These are phyloP conservation scores for Allodekkera sacchari DNA, from an alignment of 805 yeast species.

Conservation along the genomic window DNA sequence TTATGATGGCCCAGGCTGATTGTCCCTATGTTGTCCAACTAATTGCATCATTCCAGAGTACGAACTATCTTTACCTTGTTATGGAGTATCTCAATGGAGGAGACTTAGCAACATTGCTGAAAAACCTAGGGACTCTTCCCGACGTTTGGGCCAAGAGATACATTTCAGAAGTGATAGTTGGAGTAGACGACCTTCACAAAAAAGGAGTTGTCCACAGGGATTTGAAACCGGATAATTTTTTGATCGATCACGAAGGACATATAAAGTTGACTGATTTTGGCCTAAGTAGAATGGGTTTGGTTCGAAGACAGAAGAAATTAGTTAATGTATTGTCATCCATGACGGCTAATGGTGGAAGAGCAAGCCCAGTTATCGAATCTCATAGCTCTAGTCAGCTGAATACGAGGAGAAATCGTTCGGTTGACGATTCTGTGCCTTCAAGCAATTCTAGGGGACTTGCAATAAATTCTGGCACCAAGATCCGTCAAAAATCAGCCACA, in stretches of 20 bases:
- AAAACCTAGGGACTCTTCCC: constrained; percentile 74
- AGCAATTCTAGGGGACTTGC: no score
- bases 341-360: no score
- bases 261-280: constrained; percentile 94
- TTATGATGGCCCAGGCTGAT: constrained; percentile 95
- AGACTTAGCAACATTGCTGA: constrained; percentile 81
- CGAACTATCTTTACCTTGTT: constrained; percentile 78
- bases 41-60: constrained; percentile 81
- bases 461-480: no score
- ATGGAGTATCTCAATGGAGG: constrained; percentile 98
- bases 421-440: no score
- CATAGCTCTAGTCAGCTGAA: no score
- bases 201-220: constrained; percentile 92
- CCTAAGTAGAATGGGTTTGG: constrained; percentile 78
- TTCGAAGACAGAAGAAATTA: constrained; percentile 72
- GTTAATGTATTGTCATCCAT: no score
- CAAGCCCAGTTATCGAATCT: no score
- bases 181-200: constrained; percentile 81
- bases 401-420: no score
- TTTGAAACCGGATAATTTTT: constrained; percentile 86
- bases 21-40: constrained; percentile 89
- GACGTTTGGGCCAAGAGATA: constrained; percentile 82
- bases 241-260: constrained; percentile 84
- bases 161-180: constrained; percentile 83
- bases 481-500: no score